These are phyloP conservation scores for Solanum dulcamara DNA, from an alignment of 257 asterid species.

Conservation along the genomic window DNA sequence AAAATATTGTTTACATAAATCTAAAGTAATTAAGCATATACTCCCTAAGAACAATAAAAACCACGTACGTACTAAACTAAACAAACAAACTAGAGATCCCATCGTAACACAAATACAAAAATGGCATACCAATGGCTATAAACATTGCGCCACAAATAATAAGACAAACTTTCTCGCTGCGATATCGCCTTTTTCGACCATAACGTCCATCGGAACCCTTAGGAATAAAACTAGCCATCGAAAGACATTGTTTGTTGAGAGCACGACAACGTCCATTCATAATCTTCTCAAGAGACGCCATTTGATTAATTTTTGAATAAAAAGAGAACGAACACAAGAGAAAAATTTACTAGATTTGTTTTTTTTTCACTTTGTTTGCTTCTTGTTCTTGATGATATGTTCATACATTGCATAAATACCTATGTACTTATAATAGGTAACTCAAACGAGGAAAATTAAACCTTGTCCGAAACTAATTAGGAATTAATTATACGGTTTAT, in stretches of 20 bases:
- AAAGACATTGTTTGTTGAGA: not conserved
- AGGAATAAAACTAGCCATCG: not conserved
- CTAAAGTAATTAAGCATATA: not conserved
- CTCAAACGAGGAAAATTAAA: not conserved
- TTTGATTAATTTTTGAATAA: not conserved
- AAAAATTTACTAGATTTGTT: too few relatives aligned
- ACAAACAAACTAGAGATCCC: not conserved
- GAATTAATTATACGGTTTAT: not conserved
- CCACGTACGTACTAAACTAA: not conserved
- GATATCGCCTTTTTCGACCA: not conserved
- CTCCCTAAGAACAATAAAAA: not conserved
- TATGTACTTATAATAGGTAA: not conserved
- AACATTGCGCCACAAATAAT: not conserved
- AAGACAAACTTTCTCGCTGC: not conserved
- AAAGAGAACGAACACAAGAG: too few relatives aligned
- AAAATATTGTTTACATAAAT: not conserved
- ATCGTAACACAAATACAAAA: not conserved
- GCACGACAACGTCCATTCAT: not conserved
- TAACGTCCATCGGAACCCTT: not conserved
- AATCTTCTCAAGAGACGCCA: constrained; percentile 32
- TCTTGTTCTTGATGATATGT: too few relatives aligned
- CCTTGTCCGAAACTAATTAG: not conserved
- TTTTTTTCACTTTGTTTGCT: too few relatives aligned
- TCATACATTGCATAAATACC: not conserved
- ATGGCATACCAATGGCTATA: not conserved